Evolutionary conservation across 176 grass and related monocot species (phyloP).

Genomic region (Phyllostachys edulis): DNA sequence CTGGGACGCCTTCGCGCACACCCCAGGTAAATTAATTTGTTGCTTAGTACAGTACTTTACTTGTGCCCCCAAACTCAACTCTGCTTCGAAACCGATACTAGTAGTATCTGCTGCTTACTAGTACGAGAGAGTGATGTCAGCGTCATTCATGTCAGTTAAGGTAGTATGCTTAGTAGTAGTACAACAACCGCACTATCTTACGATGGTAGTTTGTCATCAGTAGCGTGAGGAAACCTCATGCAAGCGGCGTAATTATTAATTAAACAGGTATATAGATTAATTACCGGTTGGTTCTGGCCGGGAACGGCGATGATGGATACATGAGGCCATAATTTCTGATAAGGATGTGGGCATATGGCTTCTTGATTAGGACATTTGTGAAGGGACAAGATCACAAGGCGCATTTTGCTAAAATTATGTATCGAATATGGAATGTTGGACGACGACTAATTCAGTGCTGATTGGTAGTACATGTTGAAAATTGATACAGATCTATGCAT

Average conservation of each 20-base stretch:
- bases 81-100: not conserved
- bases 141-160: not conserved
- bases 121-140: not conserved
- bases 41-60: not conserved
- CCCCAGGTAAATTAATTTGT: slow-evolving; percentile 29
- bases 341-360: not conserved
- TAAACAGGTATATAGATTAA: not conserved
- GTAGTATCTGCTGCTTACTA: no score
- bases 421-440: not conserved
- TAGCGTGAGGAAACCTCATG: not conserved
- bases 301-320: not conserved
- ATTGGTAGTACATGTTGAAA: not conserved
- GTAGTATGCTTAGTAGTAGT: not conserved
- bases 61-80: no score
- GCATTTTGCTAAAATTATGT: not conserved
- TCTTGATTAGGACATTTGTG: not conserved
- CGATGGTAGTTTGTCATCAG: not conserved
- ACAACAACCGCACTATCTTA: not conserved
- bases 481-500: slow-evolving; percentile 4
- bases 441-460: not conserved
- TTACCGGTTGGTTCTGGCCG: not conserved
- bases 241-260: not conserved
- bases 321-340: not conserved
- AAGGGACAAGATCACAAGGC: not conserved
- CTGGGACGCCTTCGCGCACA: slow-evolving; percentile 72